These are phyloP conservation scores for Colletotrichum cuscutae DNA, from an alignment of 2,329 filamentous ascomycete species.

Conservation along the genomic window DNA sequence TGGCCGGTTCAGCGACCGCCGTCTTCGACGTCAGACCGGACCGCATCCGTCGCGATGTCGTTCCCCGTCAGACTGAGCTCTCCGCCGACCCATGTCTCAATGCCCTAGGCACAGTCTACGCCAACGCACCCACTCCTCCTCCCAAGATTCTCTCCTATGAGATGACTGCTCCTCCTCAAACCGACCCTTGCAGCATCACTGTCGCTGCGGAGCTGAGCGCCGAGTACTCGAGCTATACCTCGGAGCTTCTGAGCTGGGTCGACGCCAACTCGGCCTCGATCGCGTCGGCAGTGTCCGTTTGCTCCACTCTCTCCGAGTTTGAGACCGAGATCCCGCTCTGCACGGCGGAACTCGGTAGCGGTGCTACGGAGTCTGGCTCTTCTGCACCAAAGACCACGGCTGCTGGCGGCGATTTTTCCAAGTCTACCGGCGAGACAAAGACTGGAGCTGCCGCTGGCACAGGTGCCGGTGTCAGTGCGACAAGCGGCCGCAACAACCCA, in stretches of 20 bases:
- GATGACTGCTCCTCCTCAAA: constrained; percentile 30
- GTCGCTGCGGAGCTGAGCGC: constrained; percentile 38
- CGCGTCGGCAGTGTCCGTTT: constrained; percentile 38
- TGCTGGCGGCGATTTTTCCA: background rate
- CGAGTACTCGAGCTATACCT: constrained; percentile 37
- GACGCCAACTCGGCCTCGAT: constrained; percentile 36
- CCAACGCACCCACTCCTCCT: constrained; percentile 39
- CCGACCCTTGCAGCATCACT: constrained; percentile 40
- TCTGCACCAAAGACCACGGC: background rate
- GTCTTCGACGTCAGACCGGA: constrained; percentile 30
- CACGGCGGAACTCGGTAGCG: background rate
- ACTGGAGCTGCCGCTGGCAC: background rate
- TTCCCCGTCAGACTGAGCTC: constrained; percentile 39
- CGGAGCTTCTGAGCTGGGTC: constrained; percentile 39
- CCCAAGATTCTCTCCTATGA: constrained; percentile 37
- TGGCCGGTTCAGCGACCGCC: constrained; percentile 38
- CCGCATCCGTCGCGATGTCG: constrained; percentile 35
- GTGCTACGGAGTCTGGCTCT: background rate
- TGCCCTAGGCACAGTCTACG: constrained; percentile 36
- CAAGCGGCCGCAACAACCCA: constrained; percentile 1
- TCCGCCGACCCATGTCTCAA: constrained; percentile 34
- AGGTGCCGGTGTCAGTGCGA: background rate
- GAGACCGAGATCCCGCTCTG: constrained; percentile 22
- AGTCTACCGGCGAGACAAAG: background rate
- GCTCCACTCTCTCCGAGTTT: constrained; percentile 37